Percentiles rank a stretch among this genome's conserved stretches.
Conservation (phyloP, 2,329 filamentous ascomycete genomes). For the Neodidymelliopsis sp. region DNA sequence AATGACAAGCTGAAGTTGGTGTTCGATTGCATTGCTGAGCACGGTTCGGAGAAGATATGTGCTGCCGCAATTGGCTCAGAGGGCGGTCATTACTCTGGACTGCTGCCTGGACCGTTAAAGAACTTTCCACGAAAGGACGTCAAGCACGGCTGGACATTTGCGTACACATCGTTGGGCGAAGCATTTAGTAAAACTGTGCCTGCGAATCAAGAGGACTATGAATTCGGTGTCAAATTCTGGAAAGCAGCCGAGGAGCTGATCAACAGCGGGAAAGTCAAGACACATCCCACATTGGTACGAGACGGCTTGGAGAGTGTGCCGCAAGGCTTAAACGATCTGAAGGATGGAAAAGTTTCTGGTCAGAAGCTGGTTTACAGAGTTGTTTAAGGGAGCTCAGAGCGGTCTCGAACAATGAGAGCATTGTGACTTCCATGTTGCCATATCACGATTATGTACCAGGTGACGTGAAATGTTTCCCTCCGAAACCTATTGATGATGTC, state of each 20-base stretch:
- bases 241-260: conserved; percentile 31
- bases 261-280: conserved; percentile 41
- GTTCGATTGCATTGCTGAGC: conserved; percentile 57
- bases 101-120: conserved; percentile 26
- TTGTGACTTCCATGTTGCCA: too few species aligned
- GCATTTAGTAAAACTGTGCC: conserved; percentile 42
- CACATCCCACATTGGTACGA: conserved; percentile 40
- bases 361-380: conserved; percentile 46
- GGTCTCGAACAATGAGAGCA: too few species aligned
- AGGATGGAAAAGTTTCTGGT: conserved; percentile 44
- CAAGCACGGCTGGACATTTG: conserved; percentile 52
- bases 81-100: conserved; percentile 28
- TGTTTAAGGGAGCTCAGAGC: conserved; percentile 1
- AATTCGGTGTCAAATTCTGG: conserved; percentile 41
- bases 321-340: conserved; percentile 43
- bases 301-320: conserved; percentile 42
- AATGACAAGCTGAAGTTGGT: conserved; percentile 54
- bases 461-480: too few species aligned
- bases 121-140: conserved; percentile 54
- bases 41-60: conserved; percentile 25
- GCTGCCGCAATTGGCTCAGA: conserved; percentile 33
- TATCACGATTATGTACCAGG: too few species aligned
- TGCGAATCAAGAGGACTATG: conserved; percentile 34
- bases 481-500: too few species aligned
- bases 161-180: conserved; percentile 55